Percentiles rank a stretch among this genome's conserved stretches.
phyloP scores from a whole-genome alignment of 805 yeast species.

The Jamesozyma jinghongensis region DNA sequence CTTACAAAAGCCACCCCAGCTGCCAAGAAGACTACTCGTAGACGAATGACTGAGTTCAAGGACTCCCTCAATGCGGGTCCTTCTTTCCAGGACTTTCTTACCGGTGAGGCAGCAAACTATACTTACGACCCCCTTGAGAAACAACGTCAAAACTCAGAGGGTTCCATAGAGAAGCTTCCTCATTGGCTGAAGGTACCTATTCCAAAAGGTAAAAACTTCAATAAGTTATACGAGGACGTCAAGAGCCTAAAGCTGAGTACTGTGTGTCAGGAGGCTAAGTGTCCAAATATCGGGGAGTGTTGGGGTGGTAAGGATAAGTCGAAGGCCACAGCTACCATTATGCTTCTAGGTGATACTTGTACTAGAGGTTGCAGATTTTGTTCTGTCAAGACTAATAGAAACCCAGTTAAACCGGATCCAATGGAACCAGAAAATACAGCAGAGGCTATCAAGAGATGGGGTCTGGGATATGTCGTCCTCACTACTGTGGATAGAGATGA shows the following conservation, averaged over 20 bases:
- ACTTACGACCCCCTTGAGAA: conserved; percentile 67
- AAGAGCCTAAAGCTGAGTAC: conserved; percentile 84
- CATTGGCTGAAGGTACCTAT: conserved; percentile 92
- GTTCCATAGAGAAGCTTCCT: conserved; percentile 58
- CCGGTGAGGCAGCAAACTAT: conserved; percentile 64
- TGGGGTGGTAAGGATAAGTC: conserved; percentile 86
- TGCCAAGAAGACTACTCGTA: conserved; percentile 23
- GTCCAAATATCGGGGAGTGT: conserved; percentile 99
- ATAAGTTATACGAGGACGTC: conserved; percentile 74
- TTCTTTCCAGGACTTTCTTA: conserved; percentile 81
- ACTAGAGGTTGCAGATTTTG: conserved; percentile 99
- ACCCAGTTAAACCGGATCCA: conserved; percentile 85
- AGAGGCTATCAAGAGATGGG: conserved; percentile 96
- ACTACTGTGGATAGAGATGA: conserved; percentile 98
- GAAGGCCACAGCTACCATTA: conserved; percentile 89
- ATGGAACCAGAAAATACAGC: conserved; percentile 97
- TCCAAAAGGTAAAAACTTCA: conserved; percentile 86
- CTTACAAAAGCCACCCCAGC: not conserved
- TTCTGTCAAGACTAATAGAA: conserved; percentile 86
- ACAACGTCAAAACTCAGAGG: conserved; percentile 45
- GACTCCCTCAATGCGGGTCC: conserved; percentile 79
- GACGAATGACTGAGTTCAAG: conserved; percentile 51
- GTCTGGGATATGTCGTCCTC: conserved; percentile 91
- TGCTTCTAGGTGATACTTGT: conserved; percentile 97
- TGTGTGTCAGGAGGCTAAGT: conserved; percentile 97